These are phyloP conservation scores for Chaetomium strumarium DNA, from an alignment of 2,329 filamentous ascomycete species.

Conservation along the genomic window DNA sequence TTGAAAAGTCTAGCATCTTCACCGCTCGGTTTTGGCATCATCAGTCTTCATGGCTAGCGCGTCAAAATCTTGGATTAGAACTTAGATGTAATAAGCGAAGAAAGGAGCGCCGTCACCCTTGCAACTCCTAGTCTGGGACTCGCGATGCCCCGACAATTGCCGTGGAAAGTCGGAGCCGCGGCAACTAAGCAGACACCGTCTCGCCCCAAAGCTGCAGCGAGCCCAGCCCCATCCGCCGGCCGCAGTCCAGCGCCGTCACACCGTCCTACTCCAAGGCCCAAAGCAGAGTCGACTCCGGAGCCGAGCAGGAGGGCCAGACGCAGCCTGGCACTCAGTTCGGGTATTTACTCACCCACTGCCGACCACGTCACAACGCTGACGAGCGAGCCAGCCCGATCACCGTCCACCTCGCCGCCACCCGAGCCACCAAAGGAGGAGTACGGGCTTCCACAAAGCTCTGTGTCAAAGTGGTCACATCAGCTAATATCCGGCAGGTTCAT, in stretches of 20 bases:
- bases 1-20: no score
- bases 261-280: constrained; percentile 1
- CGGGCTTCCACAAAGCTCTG: background rate
- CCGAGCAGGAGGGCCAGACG: constrained; percentile 1
- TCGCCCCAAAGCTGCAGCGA: constrained; percentile 2
- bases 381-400: constrained; percentile 22
- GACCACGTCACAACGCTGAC: background rate
- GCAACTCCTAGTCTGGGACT: background rate
- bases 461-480: background rate
- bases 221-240: constrained; percentile 4
- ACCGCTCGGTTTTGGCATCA: no score
- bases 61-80: no score
- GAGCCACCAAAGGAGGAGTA: constrained; percentile 27
- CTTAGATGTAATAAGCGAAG: no score
- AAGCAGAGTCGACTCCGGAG: background rate
- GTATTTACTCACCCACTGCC: background rate
- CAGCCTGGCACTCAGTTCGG: background rate
- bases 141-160: constrained; percentile 24
- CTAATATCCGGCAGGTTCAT: constrained; percentile 46
- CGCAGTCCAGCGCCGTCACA: constrained; percentile 14
- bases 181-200: constrained; percentile 1
- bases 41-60: no score
- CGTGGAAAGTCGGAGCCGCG: constrained; percentile 19
- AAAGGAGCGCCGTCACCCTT: no score
- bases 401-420: constrained; percentile 30